Evolutionary conservation across 768 basidiomycete genomes (phyloP), one percentile per base, ranked within the genome.

Genomic region (Kwoniella dendrophila): DNA sequence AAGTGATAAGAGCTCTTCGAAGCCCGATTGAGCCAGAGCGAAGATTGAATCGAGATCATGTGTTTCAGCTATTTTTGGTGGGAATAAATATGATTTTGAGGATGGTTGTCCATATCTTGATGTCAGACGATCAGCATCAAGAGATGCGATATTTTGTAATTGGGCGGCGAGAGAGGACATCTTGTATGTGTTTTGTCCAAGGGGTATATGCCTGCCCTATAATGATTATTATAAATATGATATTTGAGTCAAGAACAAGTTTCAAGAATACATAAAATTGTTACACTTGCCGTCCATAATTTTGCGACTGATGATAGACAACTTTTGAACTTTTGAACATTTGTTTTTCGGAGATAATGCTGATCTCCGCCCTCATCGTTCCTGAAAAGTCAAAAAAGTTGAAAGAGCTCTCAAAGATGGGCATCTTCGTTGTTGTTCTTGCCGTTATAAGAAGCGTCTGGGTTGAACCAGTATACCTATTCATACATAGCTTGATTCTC

Each of bases 21-120:
- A 86, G 6, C 88, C 90, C 72, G 90, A 92, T 51, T 84, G 80
- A 2, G 85, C 91, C 8, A 97, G 83, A 0, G 90, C 87, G 72
- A 89, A 85, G 55, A 98, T 85, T 5, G 91, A 84, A 75, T 95
- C 88, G 59, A 96, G 82, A 79, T 98, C 93, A 76, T 96, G 89
- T 59, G 86, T 82, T 70, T 90, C 87, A 8, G 92, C 92, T 50
- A 90, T 88, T 61, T 84, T 84, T 40, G 88, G 86, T 14, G 88
- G 86, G 78, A 95, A 96, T 34, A 99, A 85, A 81, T 97, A 97
- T 0, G 92, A 94, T 74, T 88, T 86, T 0, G 85, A 16, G 30
- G 78, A 66, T 81, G 82, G 71, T 8, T 79, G 78, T 84, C 89
- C 78, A 85, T 85, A 67, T 84, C 74, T 70, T 14, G 70, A 86